Evolutionary conservation across 1,139 yeast species (phyloP).

Genomic region (Pichia terricola): DNA sequence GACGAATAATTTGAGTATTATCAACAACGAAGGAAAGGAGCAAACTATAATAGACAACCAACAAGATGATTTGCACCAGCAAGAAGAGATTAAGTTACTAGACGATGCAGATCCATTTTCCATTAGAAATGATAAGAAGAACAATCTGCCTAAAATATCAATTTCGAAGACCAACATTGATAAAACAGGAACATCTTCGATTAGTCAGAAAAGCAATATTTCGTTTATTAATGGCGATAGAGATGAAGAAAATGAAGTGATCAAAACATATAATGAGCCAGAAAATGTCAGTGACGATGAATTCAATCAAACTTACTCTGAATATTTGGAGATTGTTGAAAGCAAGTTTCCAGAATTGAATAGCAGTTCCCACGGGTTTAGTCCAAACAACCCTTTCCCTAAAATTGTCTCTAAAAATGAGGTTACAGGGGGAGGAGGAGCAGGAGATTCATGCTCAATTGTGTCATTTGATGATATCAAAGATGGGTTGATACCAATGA

Average conservation of each 20-base stretch:
- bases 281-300: neutral
- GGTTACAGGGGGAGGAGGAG: constrained; percentile 8
- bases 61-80: neutral
- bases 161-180: neutral
- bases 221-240: neutral
- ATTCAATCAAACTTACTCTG: neutral
- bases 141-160: neutral
- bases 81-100: neutral
- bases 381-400: constrained; percentile 23
- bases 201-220: neutral
- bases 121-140: too few relatives aligned
- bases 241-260: neutral
- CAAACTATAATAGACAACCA: neutral
- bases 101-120: constrained; percentile 10
- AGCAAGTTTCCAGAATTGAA: constrained; percentile 18
- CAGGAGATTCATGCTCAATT: too few relatives aligned
- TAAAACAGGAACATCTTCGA: neutral
- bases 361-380: constrained; percentile 10
- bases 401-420: neutral
- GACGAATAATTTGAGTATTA: neutral
- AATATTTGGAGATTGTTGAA: constrained; percentile 12
- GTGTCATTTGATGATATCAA: constrained; percentile 10
- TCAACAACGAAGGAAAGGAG: constrained; percentile 4
- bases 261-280: neutral
- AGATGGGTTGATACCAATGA: constrained; percentile 7